phyloP scores from a whole-genome alignment of 768 basidiomycete genomes.

The Mycena latifolia region DNA sequence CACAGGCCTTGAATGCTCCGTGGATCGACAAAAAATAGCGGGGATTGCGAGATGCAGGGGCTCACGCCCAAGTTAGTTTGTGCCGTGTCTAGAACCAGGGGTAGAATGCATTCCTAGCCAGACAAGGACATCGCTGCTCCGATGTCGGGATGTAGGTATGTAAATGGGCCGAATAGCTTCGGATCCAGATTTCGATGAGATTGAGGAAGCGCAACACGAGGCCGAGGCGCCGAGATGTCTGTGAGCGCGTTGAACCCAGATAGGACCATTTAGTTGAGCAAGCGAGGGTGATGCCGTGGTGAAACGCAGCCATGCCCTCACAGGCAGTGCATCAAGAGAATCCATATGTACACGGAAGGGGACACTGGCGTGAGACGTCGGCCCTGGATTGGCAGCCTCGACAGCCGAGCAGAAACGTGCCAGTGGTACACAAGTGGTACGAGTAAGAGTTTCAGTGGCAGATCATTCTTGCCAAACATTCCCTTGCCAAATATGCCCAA shows the following conservation, averaged over 20 bases:
- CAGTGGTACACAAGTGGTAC: not conserved
- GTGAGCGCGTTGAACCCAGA: no score
- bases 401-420: not conserved
- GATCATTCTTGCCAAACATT: not conserved
- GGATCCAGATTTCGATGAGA: constrained; percentile 1
- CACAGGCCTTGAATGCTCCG: no score
- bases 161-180: not conserved
- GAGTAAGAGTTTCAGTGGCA: not conserved
- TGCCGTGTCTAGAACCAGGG: constrained; percentile 1
- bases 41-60: not conserved
- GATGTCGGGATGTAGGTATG: constrained; percentile 6
- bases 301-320: not conserved
- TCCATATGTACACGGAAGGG: not conserved
- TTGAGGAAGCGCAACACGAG: constrained; percentile 11
- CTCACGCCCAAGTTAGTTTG: not conserved
- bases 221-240: not conserved
- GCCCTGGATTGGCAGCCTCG: constrained; percentile 24
- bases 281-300: constrained; percentile 6
- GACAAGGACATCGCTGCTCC: constrained; percentile 3
- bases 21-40: no score
- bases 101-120: not conserved
- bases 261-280: no score
- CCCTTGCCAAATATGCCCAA: not conserved
- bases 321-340: constrained; percentile 8
- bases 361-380: constrained; percentile 12